These are phyloP conservation scores for Warburgia ugandensis DNA, from an alignment of 164 flowering plant species.

Conservation along the genomic window DNA sequence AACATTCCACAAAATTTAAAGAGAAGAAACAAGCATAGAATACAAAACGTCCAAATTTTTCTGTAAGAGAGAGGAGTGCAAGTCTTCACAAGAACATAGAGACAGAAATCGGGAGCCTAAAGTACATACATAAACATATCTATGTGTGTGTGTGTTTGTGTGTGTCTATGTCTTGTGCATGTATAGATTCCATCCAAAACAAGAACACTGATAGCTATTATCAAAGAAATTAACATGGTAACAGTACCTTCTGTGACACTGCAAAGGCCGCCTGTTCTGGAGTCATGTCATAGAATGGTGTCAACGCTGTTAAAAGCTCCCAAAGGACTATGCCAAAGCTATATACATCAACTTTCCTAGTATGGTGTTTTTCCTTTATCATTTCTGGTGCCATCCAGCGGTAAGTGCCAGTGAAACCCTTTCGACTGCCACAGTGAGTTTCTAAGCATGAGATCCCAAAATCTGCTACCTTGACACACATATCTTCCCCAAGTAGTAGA, in stretches of 20 bases:
- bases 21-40: too few relatives aligned
- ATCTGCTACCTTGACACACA: constrained; percentile 91
- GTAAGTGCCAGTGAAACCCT: constrained; percentile 88
- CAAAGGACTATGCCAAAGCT: constrained; percentile 94
- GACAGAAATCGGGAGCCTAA: too few relatives aligned
- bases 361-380: constrained; percentile 81
- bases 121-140: too few relatives aligned
- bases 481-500: constrained; percentile 71
- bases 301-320: constrained; percentile 89
- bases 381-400: constrained; percentile 99
- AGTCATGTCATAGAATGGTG: constrained; percentile 89
- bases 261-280: constrained; percentile 99
- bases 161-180: too few relatives aligned
- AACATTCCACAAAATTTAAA: too few relatives aligned
- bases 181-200: too few relatives aligned
- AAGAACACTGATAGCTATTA: too few relatives aligned
- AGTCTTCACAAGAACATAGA: too few relatives aligned
- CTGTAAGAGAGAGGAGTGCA: too few relatives aligned
- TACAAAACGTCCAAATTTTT: too few relatives aligned
- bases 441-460: constrained; percentile 95
- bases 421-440: constrained; percentile 72
- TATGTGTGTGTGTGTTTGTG: too few relatives aligned
- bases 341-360: constrained; percentile 92
- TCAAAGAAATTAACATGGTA: too few relatives aligned
- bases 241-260: constrained; percentile 86